These are phyloP conservation scores for Thalassiosira livingstoniorum DNA, from an alignment of 352 stramenopile species.

Conservation along the genomic window DNA sequence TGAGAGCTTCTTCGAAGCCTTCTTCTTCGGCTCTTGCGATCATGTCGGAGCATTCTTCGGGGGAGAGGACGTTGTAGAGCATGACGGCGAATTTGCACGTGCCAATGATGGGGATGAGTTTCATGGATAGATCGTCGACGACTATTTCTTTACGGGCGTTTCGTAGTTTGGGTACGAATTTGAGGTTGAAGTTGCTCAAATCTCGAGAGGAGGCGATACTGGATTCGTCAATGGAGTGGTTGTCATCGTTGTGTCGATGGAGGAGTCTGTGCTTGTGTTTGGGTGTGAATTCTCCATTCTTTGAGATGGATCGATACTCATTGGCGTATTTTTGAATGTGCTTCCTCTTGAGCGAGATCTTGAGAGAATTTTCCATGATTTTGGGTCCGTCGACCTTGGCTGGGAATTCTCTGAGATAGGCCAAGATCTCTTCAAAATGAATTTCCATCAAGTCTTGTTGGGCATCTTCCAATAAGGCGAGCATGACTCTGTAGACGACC, in stretches of 20 bases:
- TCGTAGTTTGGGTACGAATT: slow-evolving; percentile 22
- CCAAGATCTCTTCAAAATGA: slow-evolving; percentile 84
- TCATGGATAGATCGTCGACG: slow-evolving; percentile 42
- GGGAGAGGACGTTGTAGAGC: slow-evolving; percentile 55
- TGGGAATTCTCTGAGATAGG: slow-evolving; percentile 79
- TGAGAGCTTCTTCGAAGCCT: slow-evolving; percentile 54
- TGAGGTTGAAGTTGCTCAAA: neutral
- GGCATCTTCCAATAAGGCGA: slow-evolving; percentile 89
- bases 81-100: slow-evolving; percentile 54
- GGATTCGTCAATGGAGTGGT: slow-evolving; percentile 10
- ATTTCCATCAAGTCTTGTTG: slow-evolving; percentile 70
- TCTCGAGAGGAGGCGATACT: neutral
- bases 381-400: slow-evolving; percentile 64
- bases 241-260: neutral
- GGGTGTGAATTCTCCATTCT: slow-evolving; percentile 2
- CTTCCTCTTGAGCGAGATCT: slow-evolving; percentile 76
- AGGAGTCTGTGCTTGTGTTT: slow-evolving; percentile 16
- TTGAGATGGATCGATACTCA: slow-evolving; percentile 51
- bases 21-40: slow-evolving; percentile 51
- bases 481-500: slow-evolving; percentile 93
- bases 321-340: slow-evolving; percentile 81
- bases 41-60: slow-evolving; percentile 57
- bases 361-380: slow-evolving; percentile 71
- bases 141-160: slow-evolving; percentile 21
- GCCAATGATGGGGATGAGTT: slow-evolving; percentile 44